phyloP scores from a whole-genome alignment of 352 stramenopile genomes.

The Pythium brassicae region DNA sequence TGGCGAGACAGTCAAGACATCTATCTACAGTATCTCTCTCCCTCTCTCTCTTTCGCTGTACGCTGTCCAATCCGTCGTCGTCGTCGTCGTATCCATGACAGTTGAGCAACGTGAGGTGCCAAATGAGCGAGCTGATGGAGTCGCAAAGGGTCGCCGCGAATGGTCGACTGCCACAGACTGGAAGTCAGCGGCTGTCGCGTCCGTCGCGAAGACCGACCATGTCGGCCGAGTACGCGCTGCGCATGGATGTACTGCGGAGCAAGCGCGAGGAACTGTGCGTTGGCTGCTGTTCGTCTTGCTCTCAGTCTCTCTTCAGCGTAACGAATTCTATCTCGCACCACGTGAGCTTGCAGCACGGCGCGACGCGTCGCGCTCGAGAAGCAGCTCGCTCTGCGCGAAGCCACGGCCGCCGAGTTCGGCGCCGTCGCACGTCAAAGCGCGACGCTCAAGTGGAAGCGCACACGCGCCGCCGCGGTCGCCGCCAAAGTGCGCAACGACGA shows the following conservation, averaged over 20 bases:
- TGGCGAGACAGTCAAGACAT: too few relatives aligned
- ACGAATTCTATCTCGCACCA: too few relatives aligned
- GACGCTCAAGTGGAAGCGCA: conserved; percentile 57
- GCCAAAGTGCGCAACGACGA: conserved; percentile 64
- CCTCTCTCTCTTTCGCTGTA: too few relatives aligned
- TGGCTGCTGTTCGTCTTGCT: not conserved
- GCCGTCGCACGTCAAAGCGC: conserved; percentile 56
- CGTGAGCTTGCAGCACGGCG: conserved; percentile 34
- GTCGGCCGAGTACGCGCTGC: conserved; percentile 52
- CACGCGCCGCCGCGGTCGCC: conserved; percentile 30
- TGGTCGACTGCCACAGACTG: too few relatives aligned
- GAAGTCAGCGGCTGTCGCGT: too few relatives aligned
- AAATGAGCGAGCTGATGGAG: too few relatives aligned
- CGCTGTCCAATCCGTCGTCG: too few relatives aligned
- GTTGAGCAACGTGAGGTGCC: too few relatives aligned
- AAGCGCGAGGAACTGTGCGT: conserved; percentile 58
- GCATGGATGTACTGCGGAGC: conserved; percentile 52
- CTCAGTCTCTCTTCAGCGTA: not conserved
- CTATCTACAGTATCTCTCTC: too few relatives aligned
- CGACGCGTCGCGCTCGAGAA: conserved; percentile 65
- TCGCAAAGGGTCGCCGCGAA: too few relatives aligned
- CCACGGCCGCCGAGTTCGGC: conserved; percentile 74
- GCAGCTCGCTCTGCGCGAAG: conserved; percentile 60
- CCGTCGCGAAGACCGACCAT: too few relatives aligned
- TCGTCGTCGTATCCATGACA: too few relatives aligned